Base-by-base conservation (phyloP, 78 protist species). In the Emiliania huxleyi region DNA sequence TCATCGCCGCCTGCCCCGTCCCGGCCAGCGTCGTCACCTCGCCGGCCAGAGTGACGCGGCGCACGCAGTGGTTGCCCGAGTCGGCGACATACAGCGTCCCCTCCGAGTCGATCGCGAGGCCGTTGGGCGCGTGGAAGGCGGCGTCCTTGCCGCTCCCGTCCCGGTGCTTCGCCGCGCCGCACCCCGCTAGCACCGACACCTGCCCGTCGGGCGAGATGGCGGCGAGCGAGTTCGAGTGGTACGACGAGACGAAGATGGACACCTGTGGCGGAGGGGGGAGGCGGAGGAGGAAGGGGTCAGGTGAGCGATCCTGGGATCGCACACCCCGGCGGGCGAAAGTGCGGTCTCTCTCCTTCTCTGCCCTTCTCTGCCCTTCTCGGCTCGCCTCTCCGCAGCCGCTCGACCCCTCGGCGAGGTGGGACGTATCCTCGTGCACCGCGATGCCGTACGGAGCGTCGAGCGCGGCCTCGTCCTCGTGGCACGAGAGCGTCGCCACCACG, bases 61-160 rank as follows among this genome's bases (percentile, higher is more conserved):
- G 89, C n/a, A 81, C 38, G 89, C 89, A 44, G 55, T 81, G n/a
- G 89, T 81, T 81, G 40, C n/a, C 89, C 49, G n/a, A 23, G 89
- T 81, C 89, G n/a, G 89, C 52, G 40, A 81, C 89, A 56, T 44
- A 81, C 12, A 81, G 89, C 38, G 56, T 44, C 44, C 89, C 89
- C 8, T 81, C 89, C 89, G 89, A 0, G 22, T 44, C 89, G 38
- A 23, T 6, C 3, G 89, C 49, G 42, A 81, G 35, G 0, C 89
- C 89, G 8, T 29, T 42, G 21, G 89, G 89, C 5, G 45, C 45
- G 29, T 23, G 33, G 87, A 77, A 77, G 11, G 87, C 87, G n/a
- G 87, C 44, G n/a, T 1, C 1, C 18, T 33, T 0, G 49, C 87
- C 46, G 18, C 3, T 0, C 12, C 87, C 87, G 46, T 77, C 87